These are phyloP conservation scores for Chrysophaeum taylorii DNA, from an alignment of 352 stramenopile species.

Conservation along the genomic window DNA sequence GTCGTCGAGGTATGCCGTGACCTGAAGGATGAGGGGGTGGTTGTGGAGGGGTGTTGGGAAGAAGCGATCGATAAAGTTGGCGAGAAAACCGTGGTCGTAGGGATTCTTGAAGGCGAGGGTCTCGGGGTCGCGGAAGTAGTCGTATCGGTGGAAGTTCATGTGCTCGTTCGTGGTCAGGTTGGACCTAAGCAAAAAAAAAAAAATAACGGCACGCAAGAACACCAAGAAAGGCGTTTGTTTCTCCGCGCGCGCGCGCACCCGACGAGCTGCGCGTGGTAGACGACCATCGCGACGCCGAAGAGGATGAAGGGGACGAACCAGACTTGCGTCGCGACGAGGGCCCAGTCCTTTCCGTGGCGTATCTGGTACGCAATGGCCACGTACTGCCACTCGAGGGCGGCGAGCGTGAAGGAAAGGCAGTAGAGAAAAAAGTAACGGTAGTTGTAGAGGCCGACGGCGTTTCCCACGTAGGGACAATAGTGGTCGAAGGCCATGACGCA, in stretches of 20 bases:
- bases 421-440: conserved; percentile 66
- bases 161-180: conserved; percentile 78
- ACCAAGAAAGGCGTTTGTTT: no score
- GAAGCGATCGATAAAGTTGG: conserved; percentile 43
- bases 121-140: conserved; percentile 46
- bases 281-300: conserved; percentile 35
- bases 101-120: conserved; percentile 44
- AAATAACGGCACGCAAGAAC: conserved; percentile 16
- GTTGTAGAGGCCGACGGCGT: conserved; percentile 67
- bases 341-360: conserved; percentile 27
- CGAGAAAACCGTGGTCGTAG: conserved; percentile 44
- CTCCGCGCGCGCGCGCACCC: background rate
- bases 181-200: conserved; percentile 17
- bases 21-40: background rate
- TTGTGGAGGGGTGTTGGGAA: conserved; percentile 21
- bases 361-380: conserved; percentile 41
- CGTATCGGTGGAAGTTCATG: conserved; percentile 51
- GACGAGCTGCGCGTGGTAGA: conserved; percentile 56
- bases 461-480: conserved; percentile 61
- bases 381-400: conserved; percentile 38
- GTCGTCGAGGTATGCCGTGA: background rate
- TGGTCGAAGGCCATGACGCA: conserved; percentile 74
- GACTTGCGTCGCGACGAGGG: conserved; percentile 29
- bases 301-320: conserved; percentile 44
- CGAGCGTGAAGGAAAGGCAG: conserved; percentile 36